Percentiles rank a stretch among this genome's conserved stretches.
These are phyloP conservation scores for Chlorella sp. DNA, from an alignment of 139 green algal genomes.

Conservation along the genomic window DNA sequence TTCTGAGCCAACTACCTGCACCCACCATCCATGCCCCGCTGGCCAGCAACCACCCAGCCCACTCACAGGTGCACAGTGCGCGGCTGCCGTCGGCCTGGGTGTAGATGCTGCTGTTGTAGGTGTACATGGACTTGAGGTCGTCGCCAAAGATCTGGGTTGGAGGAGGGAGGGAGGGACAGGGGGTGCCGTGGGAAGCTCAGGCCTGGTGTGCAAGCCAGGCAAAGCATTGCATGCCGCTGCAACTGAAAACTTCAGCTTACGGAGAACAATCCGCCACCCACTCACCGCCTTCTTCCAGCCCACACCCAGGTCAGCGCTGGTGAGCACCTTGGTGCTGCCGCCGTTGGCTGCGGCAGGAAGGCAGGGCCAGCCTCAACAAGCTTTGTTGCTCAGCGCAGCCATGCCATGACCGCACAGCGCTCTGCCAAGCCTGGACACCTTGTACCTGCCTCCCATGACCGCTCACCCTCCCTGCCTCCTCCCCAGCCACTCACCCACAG, in stretches of 20 bases:
- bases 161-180: neutral
- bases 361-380: too few relatives aligned
- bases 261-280: neutral
- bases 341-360: conserved; percentile 12
- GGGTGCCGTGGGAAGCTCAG: too few relatives aligned
- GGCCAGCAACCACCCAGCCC: neutral
- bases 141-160: neutral
- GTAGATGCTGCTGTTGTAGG: conserved; percentile 8
- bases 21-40: neutral
- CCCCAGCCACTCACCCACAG: conserved; percentile 7
- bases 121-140: conserved; percentile 30
- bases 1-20: neutral
- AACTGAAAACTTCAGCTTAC: too few relatives aligned
- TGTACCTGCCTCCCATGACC: too few relatives aligned
- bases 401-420: too few relatives aligned
- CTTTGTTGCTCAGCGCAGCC: too few relatives aligned
- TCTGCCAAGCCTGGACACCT: too few relatives aligned
- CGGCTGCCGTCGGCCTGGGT: neutral
- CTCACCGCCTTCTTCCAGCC: conserved; percentile 46
- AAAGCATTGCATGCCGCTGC: too few relatives aligned
- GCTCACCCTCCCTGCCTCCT: too few relatives aligned
- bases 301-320: conserved; percentile 24
- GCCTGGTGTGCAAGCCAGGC: neutral
- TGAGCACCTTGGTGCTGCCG: conserved; percentile 30
- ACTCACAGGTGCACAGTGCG: conserved; percentile 38